phyloP scores from a whole-genome alignment of 768 basidiomycete species.

The Boletus bicolor region DNA sequence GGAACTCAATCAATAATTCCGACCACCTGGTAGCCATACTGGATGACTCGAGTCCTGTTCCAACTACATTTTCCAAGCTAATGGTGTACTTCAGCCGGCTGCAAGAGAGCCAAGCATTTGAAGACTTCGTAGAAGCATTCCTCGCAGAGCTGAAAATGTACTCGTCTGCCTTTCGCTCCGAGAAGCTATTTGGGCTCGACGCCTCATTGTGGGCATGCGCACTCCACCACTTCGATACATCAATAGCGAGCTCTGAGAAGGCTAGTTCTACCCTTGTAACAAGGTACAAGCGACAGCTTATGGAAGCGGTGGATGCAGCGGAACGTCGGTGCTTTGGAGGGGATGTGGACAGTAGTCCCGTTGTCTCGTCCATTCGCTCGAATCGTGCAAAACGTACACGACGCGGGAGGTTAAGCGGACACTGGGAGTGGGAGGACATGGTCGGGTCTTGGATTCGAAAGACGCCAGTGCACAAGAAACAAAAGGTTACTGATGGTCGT shows the following conservation, averaged over 20 bases:
- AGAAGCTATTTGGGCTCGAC: slow-evolving; percentile 40
- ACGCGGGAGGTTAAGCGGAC: slow-evolving; percentile 21
- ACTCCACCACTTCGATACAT: slow-evolving; percentile 44
- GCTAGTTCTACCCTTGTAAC: slow-evolving; percentile 26
- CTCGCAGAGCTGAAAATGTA: slow-evolving; percentile 23
- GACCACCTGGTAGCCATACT: slow-evolving; percentile 25
- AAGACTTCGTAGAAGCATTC: slow-evolving; percentile 23
- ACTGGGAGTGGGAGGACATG: slow-evolving; percentile 50
- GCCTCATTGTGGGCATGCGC: slow-evolving; percentile 53
- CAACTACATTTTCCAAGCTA: slow-evolving; percentile 31
- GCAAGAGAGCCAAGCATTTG: slow-evolving; percentile 7
- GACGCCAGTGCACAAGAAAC: slow-evolving; percentile 32
- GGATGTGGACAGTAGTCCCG: slow-evolving; percentile 13
- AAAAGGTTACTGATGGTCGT: slow-evolving; percentile 6
- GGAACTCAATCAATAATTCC: slow-evolving; percentile 3
- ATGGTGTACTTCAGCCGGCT: slow-evolving; percentile 20
- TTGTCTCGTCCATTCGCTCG: slow-evolving; percentile 5
- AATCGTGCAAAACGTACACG: slow-evolving; percentile 4
- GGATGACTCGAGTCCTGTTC: slow-evolving; percentile 25
- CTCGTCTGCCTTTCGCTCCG: slow-evolving; percentile 31
- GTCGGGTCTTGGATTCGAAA: slow-evolving; percentile 44
- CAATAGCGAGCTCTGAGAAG: slow-evolving; percentile 22
- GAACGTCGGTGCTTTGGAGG: slow-evolving; percentile 46
- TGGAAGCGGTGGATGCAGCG: slow-evolving; percentile 48
- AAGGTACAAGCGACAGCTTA: slow-evolving; percentile 38